Evolutionary conservation across 2,329 filamentous ascomycete species (phyloP), one percentile per base, ranked within the genome.

Genomic region (Exophiala oligosperma): DNA sequence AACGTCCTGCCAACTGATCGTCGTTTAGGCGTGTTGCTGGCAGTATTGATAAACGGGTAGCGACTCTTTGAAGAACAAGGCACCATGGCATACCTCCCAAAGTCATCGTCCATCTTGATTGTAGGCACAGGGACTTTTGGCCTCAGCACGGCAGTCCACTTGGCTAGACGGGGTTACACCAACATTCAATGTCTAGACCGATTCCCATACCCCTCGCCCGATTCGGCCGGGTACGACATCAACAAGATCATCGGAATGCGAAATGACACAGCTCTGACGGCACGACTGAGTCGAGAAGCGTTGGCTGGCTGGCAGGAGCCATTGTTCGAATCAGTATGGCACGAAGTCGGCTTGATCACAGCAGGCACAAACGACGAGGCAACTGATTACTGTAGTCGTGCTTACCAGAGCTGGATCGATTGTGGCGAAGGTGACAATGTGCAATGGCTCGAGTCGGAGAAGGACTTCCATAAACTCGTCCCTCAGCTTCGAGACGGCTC

Each of bases 81-180:
- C 1, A 52, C n/a, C 12, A 53, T 53, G 51, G 51, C 26, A 46
- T 66, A 55, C 52, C 32, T 49, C 11, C 44, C 51, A 3, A 59
- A 59, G 40, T 46, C 32, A 23, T 38, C 41, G 5, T 47, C 50
- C 21, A 58, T 64, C 32, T 32, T 60, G 67, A 82, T 80, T 5
- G 72, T 79, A 32, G 85, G 84, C 60, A 84, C 79, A 50, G 71
- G 73, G 23, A 70, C 86, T 1, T 80, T 80, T 24, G 70, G 84
- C 2, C 56, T 85, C 9, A 74, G 78, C 8, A 84, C 82, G 1
- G 74, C 67, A 7, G 52, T 65, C 17, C 62, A 54, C 35, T 48
- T 60, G 9, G 57, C 57, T 26, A 79, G 76, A 12, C 53, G 57
- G 12, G 80, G 79, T 2, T 83, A 81, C 65, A 70, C 29, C 5